Evolutionary conservation across 2,329 filamentous ascomycete genomes (phyloP), one percentile per base, ranked within the genome.

Genomic region (Alternaria sp.): DNA sequence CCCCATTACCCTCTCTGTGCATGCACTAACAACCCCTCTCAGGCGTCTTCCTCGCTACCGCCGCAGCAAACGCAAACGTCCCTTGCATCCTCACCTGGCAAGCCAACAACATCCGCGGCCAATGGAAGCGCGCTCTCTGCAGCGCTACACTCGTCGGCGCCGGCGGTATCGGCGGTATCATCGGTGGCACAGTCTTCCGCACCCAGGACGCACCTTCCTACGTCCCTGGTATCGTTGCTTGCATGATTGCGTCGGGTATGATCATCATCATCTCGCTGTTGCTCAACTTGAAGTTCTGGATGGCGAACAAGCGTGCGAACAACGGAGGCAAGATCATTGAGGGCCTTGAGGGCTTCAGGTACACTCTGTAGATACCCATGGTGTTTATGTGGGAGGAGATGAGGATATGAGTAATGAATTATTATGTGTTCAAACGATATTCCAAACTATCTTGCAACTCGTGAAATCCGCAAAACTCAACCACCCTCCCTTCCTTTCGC

Each of bases 121-220:
- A 96, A 81, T 96, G 92, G 92, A 96, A 94, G 82, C 88, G 93
- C 44, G 92, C 92, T 2, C 89, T 96, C 65, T 90, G 88, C 77
- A 91, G 88, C 65, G 91, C 92, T 3, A 90, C 89, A 0, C 86
- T 95, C 2, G 90, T 96, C 4, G 90, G 90, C 2, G 88, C 91
- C 26, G 92, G 92, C 8, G 92, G 91, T 2, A 82, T 96, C 20
- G 93, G 93, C 28, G 92, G 93, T n/a, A 95, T 96, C 65, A 87
- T 88, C 2, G 92, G 92, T 10, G 88, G 87, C 67, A 83, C 92
- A 57, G 89, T 95, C 10, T 96, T 95, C 80, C 85, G 77, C 6
- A 74, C 76, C 9, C 77, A 83, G 51, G 81, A 83, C 59, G 70
- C 74, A 1, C 80, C 78, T 0, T 54, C 68, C 1, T 81, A 80